Conservation (phyloP, 352 stramenopile genomes). For the Phytophthora parvispora region DNA sequence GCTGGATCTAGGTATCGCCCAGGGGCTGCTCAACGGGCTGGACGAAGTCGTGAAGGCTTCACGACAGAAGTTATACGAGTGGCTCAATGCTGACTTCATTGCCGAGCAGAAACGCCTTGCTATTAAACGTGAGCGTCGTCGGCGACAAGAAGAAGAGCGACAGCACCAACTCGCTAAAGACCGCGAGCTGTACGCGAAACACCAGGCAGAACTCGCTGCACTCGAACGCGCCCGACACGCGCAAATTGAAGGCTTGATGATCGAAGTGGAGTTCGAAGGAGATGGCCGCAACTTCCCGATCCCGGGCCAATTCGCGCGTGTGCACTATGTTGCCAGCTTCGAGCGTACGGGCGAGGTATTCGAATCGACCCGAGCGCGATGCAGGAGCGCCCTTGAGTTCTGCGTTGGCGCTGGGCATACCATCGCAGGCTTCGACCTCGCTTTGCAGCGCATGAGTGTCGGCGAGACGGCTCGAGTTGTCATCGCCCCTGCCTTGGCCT, state of each 20-base stretch:
- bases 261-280: slow-evolving; percentile 67
- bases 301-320: slow-evolving; percentile 71
- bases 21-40: slow-evolving; percentile 73
- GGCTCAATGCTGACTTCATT: slow-evolving; percentile 75
- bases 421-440: slow-evolving; percentile 78
- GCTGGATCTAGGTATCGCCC: slow-evolving; percentile 66
- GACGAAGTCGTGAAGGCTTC: slow-evolving; percentile 67
- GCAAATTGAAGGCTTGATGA: slow-evolving; percentile 52
- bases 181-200: slow-evolving; percentile 43
- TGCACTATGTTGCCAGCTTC: slow-evolving; percentile 79
- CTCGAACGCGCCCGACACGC: slow-evolving; percentile 51
- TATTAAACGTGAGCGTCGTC: slow-evolving; percentile 59
- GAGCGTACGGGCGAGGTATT: slow-evolving; percentile 61
- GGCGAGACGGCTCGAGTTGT: slow-evolving; percentile 77
- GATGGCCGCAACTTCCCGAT: slow-evolving; percentile 67
- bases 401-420: slow-evolving; percentile 75
- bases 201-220: slow-evolving; percentile 55
- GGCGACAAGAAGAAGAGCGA: slow-evolving; percentile 57
- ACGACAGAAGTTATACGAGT: slow-evolving; percentile 61
- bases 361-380: slow-evolving; percentile 71
- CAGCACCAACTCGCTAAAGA: slow-evolving; percentile 57
- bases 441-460: slow-evolving; percentile 79
- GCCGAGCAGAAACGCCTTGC: slow-evolving; percentile 75
- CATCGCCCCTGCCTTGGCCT: slow-evolving; percentile 71
- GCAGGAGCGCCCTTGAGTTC: slow-evolving; percentile 68